These are phyloP conservation scores for Talaromyces amestolkiae DNA, from an alignment of 2,329 filamentous ascomycete species.

Conservation along the genomic window DNA sequence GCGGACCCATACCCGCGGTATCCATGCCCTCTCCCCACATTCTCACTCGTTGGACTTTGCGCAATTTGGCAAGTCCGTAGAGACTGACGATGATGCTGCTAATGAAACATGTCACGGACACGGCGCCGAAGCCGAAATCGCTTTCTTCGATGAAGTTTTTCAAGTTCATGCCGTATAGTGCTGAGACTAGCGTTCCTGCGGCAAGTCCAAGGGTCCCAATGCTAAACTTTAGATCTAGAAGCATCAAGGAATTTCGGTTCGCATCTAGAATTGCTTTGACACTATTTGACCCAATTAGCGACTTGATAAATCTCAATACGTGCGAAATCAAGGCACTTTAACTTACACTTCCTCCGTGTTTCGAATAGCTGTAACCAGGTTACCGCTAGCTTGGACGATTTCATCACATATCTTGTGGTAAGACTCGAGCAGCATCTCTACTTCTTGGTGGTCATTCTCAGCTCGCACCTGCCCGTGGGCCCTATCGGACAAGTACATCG, in stretches of 20 bases:
- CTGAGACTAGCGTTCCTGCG: constrained; percentile 89
- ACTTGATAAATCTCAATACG: neutral
- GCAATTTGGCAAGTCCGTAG: constrained; percentile 79
- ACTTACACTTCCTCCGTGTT: constrained; percentile 97
- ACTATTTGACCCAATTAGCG: constrained; percentile 46
- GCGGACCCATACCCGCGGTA: constrained; percentile 28
- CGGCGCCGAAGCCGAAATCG: constrained; percentile 75
- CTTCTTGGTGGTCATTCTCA: constrained; percentile 88
- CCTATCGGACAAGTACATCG: constrained; percentile 95
- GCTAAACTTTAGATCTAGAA: constrained; percentile 93
- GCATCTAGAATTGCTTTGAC: constrained; percentile 96
- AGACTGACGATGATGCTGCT: constrained; percentile 75
- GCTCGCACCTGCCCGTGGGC: constrained; percentile 67
- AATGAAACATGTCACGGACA: constrained; percentile 68
- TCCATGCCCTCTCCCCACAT: constrained; percentile 68
- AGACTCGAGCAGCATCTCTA: constrained; percentile 93
- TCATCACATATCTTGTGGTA: constrained; percentile 98
- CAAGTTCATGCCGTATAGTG: constrained; percentile 99
- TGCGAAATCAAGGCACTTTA: neutral
- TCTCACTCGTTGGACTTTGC: constrained; percentile 80
- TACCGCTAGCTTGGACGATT: constrained; percentile 92
- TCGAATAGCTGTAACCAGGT: constrained; percentile 87
- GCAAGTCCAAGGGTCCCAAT: constrained; percentile 93
- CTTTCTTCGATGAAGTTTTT: constrained; percentile 98
- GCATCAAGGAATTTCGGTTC: constrained; percentile 96